A percentile compares a stretch with the other conserved stretches of the same genome.
These are phyloP conservation scores for Phytomonas sp. DNA, from an alignment of 208 protist species.

Conservation along the genomic window DNA sequence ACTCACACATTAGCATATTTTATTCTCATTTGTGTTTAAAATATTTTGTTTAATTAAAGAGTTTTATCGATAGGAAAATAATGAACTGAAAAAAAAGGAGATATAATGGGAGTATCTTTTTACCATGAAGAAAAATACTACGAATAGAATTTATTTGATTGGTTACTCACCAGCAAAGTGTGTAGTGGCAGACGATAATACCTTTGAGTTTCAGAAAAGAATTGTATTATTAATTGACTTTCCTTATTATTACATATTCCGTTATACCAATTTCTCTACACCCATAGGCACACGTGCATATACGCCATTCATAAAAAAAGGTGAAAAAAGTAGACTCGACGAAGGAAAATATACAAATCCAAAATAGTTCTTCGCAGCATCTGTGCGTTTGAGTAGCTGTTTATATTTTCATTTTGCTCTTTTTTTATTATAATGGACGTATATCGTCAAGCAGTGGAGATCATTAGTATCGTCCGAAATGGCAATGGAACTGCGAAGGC, in stretches of 20 bases:
- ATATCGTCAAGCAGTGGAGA: slow-evolving; percentile 79
- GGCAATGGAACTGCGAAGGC: slow-evolving; percentile 81
- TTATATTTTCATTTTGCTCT: slow-evolving; percentile 2
- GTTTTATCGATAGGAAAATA: neutral
- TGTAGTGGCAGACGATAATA: no score
- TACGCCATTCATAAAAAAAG: neutral
- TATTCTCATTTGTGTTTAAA: neutral
- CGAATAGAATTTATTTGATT: no score
- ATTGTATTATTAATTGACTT: neutral
- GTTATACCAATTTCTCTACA: neutral
- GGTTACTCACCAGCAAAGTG: no score
- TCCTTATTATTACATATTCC: neutral
- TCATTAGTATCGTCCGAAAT: slow-evolving; percentile 57
- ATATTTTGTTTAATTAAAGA: neutral
- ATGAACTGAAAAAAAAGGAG: no score
- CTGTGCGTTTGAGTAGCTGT: neutral
- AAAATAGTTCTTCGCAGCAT: neutral
- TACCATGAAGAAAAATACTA: no score
- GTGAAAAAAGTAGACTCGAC: neutral
- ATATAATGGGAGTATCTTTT: no score
- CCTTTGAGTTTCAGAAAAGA: no score
- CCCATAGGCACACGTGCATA: neutral
- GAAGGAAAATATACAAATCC: neutral
- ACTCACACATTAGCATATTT: neutral
- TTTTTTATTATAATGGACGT: slow-evolving; percentile 59